These are phyloP conservation scores for Neocatenulostroma microsporum DNA, from an alignment of 2,329 filamentous ascomycete species.

Conservation along the genomic window DNA sequence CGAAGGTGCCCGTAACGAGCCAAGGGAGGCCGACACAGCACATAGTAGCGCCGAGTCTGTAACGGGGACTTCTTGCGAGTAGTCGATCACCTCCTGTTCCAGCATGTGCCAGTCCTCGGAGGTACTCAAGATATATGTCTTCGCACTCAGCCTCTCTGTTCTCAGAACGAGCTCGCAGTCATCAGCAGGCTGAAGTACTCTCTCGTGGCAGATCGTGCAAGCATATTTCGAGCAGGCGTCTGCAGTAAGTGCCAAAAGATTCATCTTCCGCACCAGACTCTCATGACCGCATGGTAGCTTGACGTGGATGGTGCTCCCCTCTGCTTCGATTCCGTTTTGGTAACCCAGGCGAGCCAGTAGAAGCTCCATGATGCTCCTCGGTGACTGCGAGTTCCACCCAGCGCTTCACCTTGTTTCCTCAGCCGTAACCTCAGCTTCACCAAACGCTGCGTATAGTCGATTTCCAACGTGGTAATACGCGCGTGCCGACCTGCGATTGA, in stretches of 20 bases:
- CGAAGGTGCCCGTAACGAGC: not conserved
- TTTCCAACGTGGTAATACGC: not conserved
- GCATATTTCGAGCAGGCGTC: too few species aligned
- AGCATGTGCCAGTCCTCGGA: not conserved
- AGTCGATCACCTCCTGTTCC: too few species aligned
- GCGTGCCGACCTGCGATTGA: not conserved
- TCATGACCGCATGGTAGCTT: too few species aligned
- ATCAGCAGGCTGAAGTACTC: not conserved
- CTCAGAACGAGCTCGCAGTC: not conserved
- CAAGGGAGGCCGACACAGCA: not conserved
- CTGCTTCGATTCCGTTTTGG: too few species aligned
- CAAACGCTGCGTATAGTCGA: not conserved
- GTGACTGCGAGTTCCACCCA: not conserved
- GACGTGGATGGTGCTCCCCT: too few species aligned
- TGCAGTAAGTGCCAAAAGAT: too few species aligned
- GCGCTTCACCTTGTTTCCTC: not conserved
- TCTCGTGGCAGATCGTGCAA: not conserved
- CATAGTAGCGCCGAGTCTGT: too few species aligned
- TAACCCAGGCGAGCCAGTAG: not conserved
- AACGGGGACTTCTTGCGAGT: too few species aligned
- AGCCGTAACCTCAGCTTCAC: not conserved
- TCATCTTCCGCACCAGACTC: too few species aligned
- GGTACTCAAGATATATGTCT: not conserved
- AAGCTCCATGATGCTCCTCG: not conserved
- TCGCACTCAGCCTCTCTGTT: not conserved